Percentiles rank a stretch among this genome's conserved stretches.
Evolutionary conservation across 495 filamentous ascomycete genomes (phyloP).

Genomic region (Recurvomyces mirabilis): DNA sequence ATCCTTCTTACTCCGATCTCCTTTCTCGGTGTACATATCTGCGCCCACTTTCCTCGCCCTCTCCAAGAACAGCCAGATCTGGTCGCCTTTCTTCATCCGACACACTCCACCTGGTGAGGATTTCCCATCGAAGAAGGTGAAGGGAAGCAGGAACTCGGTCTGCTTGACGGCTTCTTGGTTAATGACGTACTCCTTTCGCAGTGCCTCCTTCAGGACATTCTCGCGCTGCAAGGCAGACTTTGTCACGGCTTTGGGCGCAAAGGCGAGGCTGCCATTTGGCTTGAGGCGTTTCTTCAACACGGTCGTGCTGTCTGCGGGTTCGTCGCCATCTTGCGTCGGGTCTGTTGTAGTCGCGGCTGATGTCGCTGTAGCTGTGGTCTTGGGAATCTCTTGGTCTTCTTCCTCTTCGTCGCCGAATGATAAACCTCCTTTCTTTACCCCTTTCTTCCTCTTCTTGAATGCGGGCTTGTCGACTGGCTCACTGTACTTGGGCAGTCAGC

Average conservation of each 20-base stretch:
- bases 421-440: conserved; percentile 51
- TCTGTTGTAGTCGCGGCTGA: conserved; percentile 18
- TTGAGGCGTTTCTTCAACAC: conserved; percentile 41
- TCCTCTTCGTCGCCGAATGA: conserved; percentile 55
- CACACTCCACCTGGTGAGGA: conserved; percentile 77
- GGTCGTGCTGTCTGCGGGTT: conserved; percentile 25
- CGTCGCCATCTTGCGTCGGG: conserved; percentile 24
- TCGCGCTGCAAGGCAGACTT: conserved; percentile 76
- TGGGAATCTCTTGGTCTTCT: conserved; percentile 28
- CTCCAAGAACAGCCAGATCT: conserved; percentile 83
- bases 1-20: conserved; percentile 53
- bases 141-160: conserved; percentile 83
- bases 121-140: conserved; percentile 97
- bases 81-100: conserved; percentile 84
- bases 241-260: conserved; percentile 70
- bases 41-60: conserved; percentile 81
- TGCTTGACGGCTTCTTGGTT: conserved; percentile 82
- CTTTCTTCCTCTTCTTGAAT: conserved; percentile 57
- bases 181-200: conserved; percentile 73
- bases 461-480: conserved; percentile 34
- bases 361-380: conserved; percentile 9
- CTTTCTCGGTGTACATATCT: conserved; percentile 59
- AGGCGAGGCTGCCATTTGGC: conserved; percentile 53
- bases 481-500: conserved; percentile 43
- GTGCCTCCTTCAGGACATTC: conserved; percentile 64